Base-by-base conservation (phyloP, 2,329 filamentous ascomycete species). In the Fusarium hainanense region DNA sequence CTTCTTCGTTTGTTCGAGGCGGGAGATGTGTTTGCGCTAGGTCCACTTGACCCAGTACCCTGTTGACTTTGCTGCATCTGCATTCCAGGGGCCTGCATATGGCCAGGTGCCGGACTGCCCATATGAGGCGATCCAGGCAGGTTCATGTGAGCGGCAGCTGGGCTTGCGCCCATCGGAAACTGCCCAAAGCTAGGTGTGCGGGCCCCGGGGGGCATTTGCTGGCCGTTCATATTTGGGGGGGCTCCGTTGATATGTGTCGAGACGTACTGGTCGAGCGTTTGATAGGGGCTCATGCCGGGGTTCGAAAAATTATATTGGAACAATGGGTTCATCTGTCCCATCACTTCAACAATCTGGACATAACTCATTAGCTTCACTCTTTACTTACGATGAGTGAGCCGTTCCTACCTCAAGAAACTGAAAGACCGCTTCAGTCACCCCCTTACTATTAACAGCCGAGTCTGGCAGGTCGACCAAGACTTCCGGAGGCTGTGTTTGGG, bases 31-130 rank as follows among this genome's bases (percentile, higher is more conserved):
- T 90, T 91, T 59, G 89, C 88, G 75, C 88, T 91, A 9, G 88
- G 88, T 3, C 88, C 89, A 76, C 87, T 89, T 12, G 89, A 90
- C 76, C 82, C 88, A 32, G 89, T 90, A 41, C 89, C 89, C 75
- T 91, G 89, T 76, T 91, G 89, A 76, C 89, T 91, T 68, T 88
- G 87, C 76, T 91, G 89, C 64, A 89, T 81, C 76, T 89, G 87
- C 89, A 91, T 91, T 66, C 84, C 83, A 23, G 89, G 89, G 54
- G 88, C 87, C 77, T 89, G 87, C 84, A 90, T 89, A 54, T 86
- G 83, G 18, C 86, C 88, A 16, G 86, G 85, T 20, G 87, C 88
- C 11, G 89, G 89, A 75, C 88, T 90, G 56, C 87, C 85, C 58
- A 83, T 74, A 56, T 89, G 88, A 52, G 88, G 88, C 16, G 89